Conservation (phyloP, 345 rosid genomes). For the Syzygium jambos region DNA sequence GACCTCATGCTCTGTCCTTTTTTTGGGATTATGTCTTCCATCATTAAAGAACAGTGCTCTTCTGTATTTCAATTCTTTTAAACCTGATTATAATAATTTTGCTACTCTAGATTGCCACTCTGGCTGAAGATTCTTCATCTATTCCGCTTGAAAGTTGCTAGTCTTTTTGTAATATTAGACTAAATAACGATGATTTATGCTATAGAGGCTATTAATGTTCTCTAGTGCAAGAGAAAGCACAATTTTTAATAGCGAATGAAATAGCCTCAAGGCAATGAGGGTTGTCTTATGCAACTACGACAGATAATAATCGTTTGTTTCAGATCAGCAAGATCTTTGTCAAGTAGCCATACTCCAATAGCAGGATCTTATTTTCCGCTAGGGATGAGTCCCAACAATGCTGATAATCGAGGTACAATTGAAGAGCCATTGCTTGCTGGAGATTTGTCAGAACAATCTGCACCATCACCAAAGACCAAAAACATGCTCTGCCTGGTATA, state of each 20-base stretch:
- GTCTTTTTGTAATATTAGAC: not conserved
- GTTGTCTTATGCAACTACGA: not conserved
- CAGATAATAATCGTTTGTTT: not conserved
- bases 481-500: slow-evolving; percentile 63
- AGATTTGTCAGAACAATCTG: slow-evolving; percentile 17
- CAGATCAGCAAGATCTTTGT: slow-evolving; percentile 82
- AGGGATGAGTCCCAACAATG: slow-evolving; percentile 35
- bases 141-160: not conserved
- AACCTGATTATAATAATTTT: not conserved
- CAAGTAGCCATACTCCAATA: slow-evolving; percentile 69
- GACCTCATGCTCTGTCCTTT: not conserved
- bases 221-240: not conserved
- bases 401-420: slow-evolving; percentile 14
- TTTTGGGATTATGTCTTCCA: not conserved
- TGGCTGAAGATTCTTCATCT: not conserved
- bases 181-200: not conserved
- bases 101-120: not conserved
- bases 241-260: not conserved
- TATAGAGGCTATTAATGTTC: not conserved
- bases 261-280: not conserved
- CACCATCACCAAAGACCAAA: slow-evolving; percentile 38
- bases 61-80: not conserved
- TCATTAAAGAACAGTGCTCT: not conserved
- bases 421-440: slow-evolving; percentile 67
- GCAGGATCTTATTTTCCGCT: slow-evolving; percentile 48